Evolutionary conservation across 202 grass and related monocot species (phyloP).

Genomic region (Hordeum pubiflorum): DNA sequence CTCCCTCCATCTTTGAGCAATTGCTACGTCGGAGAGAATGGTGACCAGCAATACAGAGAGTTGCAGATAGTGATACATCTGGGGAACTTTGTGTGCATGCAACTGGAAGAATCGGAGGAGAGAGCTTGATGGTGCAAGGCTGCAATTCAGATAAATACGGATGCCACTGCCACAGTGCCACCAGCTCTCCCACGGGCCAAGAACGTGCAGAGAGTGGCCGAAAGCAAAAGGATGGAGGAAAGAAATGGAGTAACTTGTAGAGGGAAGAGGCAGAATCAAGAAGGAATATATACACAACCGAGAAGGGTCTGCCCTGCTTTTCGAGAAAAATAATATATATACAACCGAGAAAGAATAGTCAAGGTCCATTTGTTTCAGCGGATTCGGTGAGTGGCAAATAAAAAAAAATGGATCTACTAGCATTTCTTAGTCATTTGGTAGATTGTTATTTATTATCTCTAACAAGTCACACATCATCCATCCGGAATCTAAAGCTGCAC

Average conservation of each 20-base stretch:
- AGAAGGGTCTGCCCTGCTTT: background rate
- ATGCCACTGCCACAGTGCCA: background rate
- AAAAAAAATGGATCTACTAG: too few species aligned
- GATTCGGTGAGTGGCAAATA: too few species aligned
- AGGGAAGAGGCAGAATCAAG: conserved; percentile 14
- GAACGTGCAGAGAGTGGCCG: conserved; percentile 6
- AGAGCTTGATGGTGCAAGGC: background rate
- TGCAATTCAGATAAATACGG: background rate
- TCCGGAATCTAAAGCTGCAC: too few species aligned
- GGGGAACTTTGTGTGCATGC: conserved; percentile 1
- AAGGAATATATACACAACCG: conserved; percentile 31
- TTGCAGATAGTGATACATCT: conserved; percentile 20
- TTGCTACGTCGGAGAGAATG: conserved; percentile 6
- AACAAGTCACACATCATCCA: too few species aligned
- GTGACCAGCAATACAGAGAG: background rate
- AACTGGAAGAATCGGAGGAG: conserved; percentile 20
- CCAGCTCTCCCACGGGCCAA: background rate
- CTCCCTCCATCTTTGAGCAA: conserved; percentile 45
- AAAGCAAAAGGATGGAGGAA: conserved; percentile 6
- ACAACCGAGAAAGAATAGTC: too few species aligned
- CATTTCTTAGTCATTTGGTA: too few species aligned
- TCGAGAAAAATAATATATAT: background rate
- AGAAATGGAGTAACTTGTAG: conserved; percentile 2
- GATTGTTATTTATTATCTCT: too few species aligned
- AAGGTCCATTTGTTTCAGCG: too few species aligned